Percentiles rank a stretch among this genome's conserved stretches.
Conservation (phyloP, 257 asterid species). For the Knoxia roxburghii region DNA sequence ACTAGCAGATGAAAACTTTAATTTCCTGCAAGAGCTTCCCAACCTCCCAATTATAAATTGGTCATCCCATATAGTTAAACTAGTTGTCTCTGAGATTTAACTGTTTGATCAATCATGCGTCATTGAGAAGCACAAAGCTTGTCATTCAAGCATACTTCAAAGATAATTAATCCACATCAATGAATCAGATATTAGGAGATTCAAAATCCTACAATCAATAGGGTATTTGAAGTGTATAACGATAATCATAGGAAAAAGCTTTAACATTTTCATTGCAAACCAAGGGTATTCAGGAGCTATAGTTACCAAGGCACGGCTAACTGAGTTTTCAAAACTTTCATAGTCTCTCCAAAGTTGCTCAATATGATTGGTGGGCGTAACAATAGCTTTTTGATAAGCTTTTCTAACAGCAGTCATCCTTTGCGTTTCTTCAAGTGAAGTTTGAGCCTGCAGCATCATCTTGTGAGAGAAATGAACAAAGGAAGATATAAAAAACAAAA, state of each 20-base stretch:
- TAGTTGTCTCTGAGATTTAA: no score
- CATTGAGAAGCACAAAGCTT: no score
- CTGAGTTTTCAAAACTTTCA: conserved; percentile 91
- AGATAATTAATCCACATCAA: no score
- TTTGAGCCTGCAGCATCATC: conserved; percentile 60
- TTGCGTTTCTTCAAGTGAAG: conserved; percentile 67
- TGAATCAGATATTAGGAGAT: no score
- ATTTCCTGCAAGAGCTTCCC: conserved; percentile 6
- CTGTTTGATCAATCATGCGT: no score
- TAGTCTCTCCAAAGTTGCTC: conserved; percentile 99
- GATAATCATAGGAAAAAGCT: no score
- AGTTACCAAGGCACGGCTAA: conserved; percentile 88
- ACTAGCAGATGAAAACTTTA: not conserved
- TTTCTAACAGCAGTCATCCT: conserved; percentile 81
- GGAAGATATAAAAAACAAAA: conserved; percentile 13
- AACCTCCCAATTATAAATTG: not conserved
- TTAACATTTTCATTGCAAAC: no score
- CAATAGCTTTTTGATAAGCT: conserved; percentile 83
- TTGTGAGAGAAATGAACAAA: conserved; percentile 15
- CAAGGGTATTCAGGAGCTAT: conserved; percentile 9
- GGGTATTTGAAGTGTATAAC: no score
- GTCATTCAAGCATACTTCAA: no score
- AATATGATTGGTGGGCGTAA: conserved; percentile 80
- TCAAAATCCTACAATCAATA: no score
- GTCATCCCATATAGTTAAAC: not conserved